phyloP scores from a whole-genome alignment of 73 alveolate species.

The Blepharisma stoltei region DNA sequence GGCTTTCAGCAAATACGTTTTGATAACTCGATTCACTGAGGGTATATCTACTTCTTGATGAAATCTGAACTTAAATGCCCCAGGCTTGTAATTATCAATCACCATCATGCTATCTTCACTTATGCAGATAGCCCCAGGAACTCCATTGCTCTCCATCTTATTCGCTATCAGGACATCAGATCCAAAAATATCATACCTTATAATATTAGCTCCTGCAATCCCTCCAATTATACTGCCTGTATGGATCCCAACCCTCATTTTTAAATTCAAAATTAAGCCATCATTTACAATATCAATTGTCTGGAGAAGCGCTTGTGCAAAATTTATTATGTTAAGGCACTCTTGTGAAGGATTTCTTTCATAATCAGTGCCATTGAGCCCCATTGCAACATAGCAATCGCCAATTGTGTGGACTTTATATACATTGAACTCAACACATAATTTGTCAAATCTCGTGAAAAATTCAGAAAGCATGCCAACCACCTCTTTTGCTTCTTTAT shows the following conservation, averaged over 20 bases:
- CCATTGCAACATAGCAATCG: constrained; percentile 48
- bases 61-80: constrained; percentile 25
- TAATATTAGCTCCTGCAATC: constrained; percentile 49
- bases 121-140: constrained; percentile 38
- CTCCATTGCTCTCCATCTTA: constrained; percentile 48
- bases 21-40: background rate
- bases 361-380: constrained; percentile 32
- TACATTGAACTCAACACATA: constrained; percentile 33
- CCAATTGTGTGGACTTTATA: constrained; percentile 51
- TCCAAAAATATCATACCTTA: constrained; percentile 53
- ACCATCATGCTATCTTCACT: constrained; percentile 44
- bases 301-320: constrained; percentile 27
- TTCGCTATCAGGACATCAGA: constrained; percentile 50
- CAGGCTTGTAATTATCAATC: constrained; percentile 32
- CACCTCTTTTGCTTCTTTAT: constrained; percentile 39
- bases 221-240: constrained; percentile 53
- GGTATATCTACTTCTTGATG: background rate
- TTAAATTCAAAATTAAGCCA: constrained; percentile 12
- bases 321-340: constrained; percentile 34
- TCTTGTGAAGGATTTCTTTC: constrained; percentile 36
- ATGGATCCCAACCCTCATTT: constrained; percentile 44
- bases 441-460: constrained; percentile 44
- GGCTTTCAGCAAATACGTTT: background rate
- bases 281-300: constrained; percentile 23
- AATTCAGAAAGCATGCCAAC: constrained; percentile 39